A percentile compares a stretch with the other conserved stretches of the same genome.
Evolutionary conservation across 305 asterid species (phyloP).

Genomic region (Fraxinus dipetala): DNA sequence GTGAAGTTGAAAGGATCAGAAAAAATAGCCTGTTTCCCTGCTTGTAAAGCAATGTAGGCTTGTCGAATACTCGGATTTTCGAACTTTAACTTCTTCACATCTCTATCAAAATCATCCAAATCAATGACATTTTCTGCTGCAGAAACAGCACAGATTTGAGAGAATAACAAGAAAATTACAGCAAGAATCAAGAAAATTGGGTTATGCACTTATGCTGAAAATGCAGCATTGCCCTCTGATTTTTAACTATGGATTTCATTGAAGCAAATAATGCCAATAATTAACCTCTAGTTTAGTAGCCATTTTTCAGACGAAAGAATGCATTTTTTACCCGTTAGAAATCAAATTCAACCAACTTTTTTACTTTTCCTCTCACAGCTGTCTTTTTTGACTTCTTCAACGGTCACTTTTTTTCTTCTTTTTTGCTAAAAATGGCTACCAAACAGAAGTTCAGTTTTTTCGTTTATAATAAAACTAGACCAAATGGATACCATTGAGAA

Average conservation of each 20-base stretch:
- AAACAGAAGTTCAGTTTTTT: no score
- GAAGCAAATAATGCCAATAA: not conserved
- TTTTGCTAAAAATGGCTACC: no score
- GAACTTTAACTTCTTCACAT: conserved; percentile 28
- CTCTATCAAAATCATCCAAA: conserved; percentile 10
- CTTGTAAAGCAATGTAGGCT: conserved; percentile 54
- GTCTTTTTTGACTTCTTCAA: no score
- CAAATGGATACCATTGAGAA: not conserved
- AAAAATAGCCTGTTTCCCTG: conserved; percentile 48
- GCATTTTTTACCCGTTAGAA: no score
- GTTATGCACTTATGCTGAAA: not conserved
- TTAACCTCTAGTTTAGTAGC: no score
- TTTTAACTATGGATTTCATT: not conserved
- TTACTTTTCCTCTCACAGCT: no score
- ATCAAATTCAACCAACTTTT: no score
- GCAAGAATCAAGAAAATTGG: not conserved
- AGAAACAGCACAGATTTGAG: conserved; percentile 6
- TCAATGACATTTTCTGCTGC: conserved; percentile 15
- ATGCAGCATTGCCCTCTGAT: not conserved
- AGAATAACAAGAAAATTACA: not conserved
- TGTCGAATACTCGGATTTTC: conserved; percentile 46
- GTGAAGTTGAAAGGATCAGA: conserved; percentile 57
- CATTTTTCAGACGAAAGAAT: no score
- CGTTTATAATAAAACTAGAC: not conserved
- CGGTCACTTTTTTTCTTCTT: no score